Evolutionary conservation across 1,284 basidiomycete species (phyloP).

Genomic region (Inonotus obliquus): DNA sequence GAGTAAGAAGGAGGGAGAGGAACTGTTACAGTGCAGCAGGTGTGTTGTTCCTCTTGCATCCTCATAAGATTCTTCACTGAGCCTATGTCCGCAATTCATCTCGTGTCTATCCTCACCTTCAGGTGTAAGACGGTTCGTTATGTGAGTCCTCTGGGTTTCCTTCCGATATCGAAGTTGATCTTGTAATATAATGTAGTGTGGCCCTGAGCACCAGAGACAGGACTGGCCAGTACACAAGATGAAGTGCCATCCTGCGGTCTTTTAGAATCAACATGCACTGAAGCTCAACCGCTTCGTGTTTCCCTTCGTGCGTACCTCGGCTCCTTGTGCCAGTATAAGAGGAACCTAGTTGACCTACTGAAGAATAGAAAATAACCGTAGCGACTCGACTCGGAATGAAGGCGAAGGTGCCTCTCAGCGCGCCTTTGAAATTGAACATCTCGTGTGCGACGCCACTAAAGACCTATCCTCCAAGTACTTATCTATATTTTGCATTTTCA

Average conservation of each 20-base stretch:
- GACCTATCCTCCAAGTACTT: too few relatives aligned
- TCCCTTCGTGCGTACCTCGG: too few relatives aligned
- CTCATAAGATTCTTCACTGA: not conserved
- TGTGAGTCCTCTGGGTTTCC: slow-evolving; percentile 25
- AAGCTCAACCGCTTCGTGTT: too few relatives aligned
- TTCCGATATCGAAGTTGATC: not conserved
- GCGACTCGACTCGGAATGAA: too few relatives aligned
- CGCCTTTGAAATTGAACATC: too few relatives aligned
- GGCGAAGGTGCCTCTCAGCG: too few relatives aligned
- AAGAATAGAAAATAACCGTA: too few relatives aligned
- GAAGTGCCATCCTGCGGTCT: slow-evolving; percentile 31
- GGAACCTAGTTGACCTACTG: too few relatives aligned
- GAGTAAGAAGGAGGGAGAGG: slow-evolving; percentile 20
- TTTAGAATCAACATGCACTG: too few relatives aligned
- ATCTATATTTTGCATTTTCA: too few relatives aligned
- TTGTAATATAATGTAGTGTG: slow-evolving; percentile 27
- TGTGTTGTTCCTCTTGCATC: slow-evolving; percentile 10
- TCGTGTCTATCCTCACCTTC: not conserved
- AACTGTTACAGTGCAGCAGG: slow-evolving; percentile 34
- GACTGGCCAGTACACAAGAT: slow-evolving; percentile 34
- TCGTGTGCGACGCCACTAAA: too few relatives aligned
- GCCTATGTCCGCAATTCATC: not conserved
- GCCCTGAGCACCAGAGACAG: slow-evolving; percentile 32
- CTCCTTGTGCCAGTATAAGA: too few relatives aligned
- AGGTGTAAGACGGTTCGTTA: slow-evolving; percentile 39